Conservation (phyloP, 2,329 filamentous ascomycete genomes). For the Ophiostoma perfectum region DNA sequence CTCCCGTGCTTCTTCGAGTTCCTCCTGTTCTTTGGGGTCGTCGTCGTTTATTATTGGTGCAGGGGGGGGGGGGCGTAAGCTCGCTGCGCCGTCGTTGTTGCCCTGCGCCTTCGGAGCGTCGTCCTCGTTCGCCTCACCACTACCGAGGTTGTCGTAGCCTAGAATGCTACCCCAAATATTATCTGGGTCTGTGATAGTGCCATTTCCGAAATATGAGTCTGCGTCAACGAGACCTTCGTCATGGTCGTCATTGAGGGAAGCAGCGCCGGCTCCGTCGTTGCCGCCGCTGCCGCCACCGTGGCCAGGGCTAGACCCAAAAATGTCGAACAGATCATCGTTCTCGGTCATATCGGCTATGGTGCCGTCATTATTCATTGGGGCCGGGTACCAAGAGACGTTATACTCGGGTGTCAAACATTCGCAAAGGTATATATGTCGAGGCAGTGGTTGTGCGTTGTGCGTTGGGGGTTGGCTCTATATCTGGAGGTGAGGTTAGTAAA, state of each 20-base stretch:
- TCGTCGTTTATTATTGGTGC: constrained; percentile 2
- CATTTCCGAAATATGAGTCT: neutral
- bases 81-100: neutral
- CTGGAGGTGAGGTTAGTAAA: neutral
- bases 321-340: constrained; percentile 16
- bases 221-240: neutral
- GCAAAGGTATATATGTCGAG: neutral
- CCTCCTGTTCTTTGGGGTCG: neutral
- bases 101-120: neutral
- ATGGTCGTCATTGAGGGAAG: neutral
- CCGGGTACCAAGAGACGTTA: neutral
- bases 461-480: neutral
- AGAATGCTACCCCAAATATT: neutral
- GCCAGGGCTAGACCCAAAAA: constrained; percentile 3
- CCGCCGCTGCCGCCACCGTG: neutral
- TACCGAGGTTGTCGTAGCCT: neutral
- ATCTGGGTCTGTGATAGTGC: neutral
- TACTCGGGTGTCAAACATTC: neutral
- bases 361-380: neutral
- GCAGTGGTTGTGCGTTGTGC: neutral
- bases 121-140: neutral
- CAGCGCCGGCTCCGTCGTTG: neutral
- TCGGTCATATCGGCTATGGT: constrained; percentile 15
- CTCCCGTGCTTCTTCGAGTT: neutral
- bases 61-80: neutral